Evolutionary conservation across 2,329 filamentous ascomycete genomes (phyloP).

Genomic region (Penicillium sp.): DNA sequence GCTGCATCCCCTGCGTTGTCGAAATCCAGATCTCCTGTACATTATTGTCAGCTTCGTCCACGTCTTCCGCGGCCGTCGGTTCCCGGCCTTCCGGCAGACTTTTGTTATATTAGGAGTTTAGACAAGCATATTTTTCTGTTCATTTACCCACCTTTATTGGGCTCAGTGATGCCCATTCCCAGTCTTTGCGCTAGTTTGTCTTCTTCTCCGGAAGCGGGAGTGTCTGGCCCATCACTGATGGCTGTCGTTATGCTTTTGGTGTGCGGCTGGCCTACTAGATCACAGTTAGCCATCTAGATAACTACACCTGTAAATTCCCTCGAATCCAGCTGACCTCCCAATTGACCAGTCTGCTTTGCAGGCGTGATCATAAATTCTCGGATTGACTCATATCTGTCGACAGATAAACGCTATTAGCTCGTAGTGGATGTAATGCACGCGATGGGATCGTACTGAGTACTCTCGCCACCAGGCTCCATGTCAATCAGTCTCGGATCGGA

Average conservation of each 20-base stretch:
- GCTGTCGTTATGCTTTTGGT: conserved; percentile 18
- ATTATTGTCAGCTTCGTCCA: conserved; percentile 41
- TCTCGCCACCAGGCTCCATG: conserved; percentile 60
- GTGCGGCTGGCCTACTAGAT: conserved; percentile 28
- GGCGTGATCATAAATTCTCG: conserved; percentile 51
- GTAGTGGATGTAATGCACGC: neutral
- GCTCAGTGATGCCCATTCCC: conserved; percentile 53
- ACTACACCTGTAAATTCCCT: neutral
- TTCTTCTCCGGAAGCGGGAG: conserved; percentile 49
- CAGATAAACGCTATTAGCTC: neutral
- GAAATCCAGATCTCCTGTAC: conserved; percentile 39
- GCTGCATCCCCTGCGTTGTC: conserved; percentile 40
- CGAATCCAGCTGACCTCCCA: conserved; percentile 47
- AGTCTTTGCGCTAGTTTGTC: conserved; percentile 55
- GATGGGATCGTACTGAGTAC: conserved; percentile 50
- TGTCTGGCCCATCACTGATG: conserved; percentile 38
- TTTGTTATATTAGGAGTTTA: conserved; percentile 30
- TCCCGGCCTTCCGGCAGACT: conserved; percentile 3
- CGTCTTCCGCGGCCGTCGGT: conserved; percentile 9
- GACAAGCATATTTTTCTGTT: conserved; percentile 24
- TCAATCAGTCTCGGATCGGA: conserved; percentile 56
- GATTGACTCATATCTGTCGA: conserved; percentile 57
- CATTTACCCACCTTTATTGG: conserved; percentile 37
- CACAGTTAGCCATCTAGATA: conserved; percentile 3
- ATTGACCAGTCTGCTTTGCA: conserved; percentile 56